Base-by-base conservation (phyloP, 2,329 filamentous ascomycete genomes). In the Coleophoma cylindrospora region DNA sequence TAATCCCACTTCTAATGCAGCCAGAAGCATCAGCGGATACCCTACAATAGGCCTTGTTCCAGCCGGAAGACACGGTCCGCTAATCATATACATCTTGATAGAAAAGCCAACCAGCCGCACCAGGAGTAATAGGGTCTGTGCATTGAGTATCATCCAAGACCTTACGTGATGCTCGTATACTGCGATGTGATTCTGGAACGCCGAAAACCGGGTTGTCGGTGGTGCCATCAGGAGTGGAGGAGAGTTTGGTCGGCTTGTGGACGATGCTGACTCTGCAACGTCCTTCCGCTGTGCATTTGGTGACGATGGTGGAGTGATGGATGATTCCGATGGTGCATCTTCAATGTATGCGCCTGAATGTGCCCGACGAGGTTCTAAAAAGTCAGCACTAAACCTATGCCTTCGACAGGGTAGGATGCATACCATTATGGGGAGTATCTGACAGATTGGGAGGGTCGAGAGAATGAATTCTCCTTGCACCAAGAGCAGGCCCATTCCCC, bases 51-150 rank as follows among this genome's bases (percentile, higher is more conserved):
- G 72, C 41, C 78, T 84, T n/a, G 81, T 75, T 40, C 83, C 81
- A 50, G 84, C 83, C 0, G 90, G 90, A 64, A 81, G 82, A 65
- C 91, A 96, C 1, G 85, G 79, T 43, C 77, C 74, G 3, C 79
- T 75, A 10, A 94, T 68, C 0, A 81, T 81, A 12, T 77, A 69
- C 9, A 91, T 69, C 66, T 95, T 96, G 45, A 77, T 57, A 6
- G 86, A 64, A 59, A 95, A 91, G 1, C 91, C 58, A 1, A 67
- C 59, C 3, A 89, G 67, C 44, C 84, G 84, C 17, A 78, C 55
- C 5, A 70, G 48, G 45, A 67, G 65, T 65, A 67, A 61, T 54
- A 67, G 56, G 5, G 61, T 59, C 19, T 62, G 64, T 7, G 56
- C 58, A 54, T 70, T 66, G 34, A 51, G 63, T 8, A 49, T 51